Evolutionary conservation across 2,329 filamentous ascomycete genomes (phyloP), one percentile per base, ranked within the genome.

Genomic region (Phyllosticta citribraziliensis): DNA sequence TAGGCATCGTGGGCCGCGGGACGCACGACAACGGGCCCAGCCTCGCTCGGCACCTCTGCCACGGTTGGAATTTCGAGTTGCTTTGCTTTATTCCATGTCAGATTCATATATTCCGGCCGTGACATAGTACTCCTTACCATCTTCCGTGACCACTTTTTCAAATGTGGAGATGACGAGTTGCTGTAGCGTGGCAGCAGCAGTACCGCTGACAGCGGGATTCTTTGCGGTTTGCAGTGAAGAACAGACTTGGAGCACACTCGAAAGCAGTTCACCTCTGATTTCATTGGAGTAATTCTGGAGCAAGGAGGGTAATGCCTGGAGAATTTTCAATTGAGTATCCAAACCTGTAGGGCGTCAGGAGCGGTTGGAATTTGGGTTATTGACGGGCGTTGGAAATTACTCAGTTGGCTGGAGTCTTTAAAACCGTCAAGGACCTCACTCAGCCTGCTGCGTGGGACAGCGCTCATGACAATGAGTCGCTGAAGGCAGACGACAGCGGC

Each of bases 311-410:
- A 99, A 76, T 1, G 91, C 91, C 73, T 99, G 94, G 14, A 99
- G 78, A 58, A 97, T 94, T 74, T 97, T 97, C 66, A 99, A 84
- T 71, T 99, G 94, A 2, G 97, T 88, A 75, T 99, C 94, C 63
- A 96, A 78, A 57, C 80, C 82, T 83, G 61, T 17, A 30, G 10
- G 1, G 14, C 19, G 57, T 59, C 50, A 57, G 55, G n/a, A 61
- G 24, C 11, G 12, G 14, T 11, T 17, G 12, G 20, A 40, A 27
- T 25, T 57, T 53, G n/a, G 47, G 25, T 24, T 20, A 20, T 22
- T n/a, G 19, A 11, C 17, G 33, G 35, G 56, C 25, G 33, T 60
- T 27, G 55, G 12, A 17, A 69, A 84, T 79, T 70, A 90, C 88
- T 73, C 79, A 91, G 66, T 65, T 78, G 78, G 53, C 89, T 88